Percentiles rank a stretch among this genome's conserved stretches.
Conservation (phyloP, 371 early-diverging fungal species). For the Coemansia sp. region DNA sequence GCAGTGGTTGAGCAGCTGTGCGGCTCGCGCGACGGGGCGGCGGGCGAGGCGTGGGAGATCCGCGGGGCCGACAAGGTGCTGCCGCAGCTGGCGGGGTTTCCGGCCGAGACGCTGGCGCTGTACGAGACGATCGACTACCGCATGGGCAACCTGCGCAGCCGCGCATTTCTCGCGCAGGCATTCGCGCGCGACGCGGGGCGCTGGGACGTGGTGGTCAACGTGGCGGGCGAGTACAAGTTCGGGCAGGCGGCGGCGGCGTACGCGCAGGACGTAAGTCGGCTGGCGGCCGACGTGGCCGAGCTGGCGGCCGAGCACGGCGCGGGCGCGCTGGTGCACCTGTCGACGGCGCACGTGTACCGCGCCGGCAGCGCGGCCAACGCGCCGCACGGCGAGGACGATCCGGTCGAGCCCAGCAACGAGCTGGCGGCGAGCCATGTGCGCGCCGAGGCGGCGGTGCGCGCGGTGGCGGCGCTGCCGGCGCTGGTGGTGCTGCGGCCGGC, state of each 20-base stretch:
- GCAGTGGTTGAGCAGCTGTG: slow-evolving; percentile 37
- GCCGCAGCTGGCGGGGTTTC: slow-evolving; percentile 83
- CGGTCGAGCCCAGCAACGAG: slow-evolving; percentile 23
- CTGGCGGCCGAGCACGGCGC: slow-evolving; percentile 78
- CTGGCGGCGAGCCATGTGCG: slow-evolving; percentile 75
- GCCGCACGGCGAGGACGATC: slow-evolving; percentile 18
- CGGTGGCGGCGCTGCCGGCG: slow-evolving; percentile 63
- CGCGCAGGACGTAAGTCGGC: slow-evolving; percentile 76
- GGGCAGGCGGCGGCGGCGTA: slow-evolving; percentile 84
- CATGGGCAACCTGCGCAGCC: slow-evolving; percentile 73
- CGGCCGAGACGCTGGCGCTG: slow-evolving; percentile 61
- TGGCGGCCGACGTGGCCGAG: slow-evolving; percentile 73
- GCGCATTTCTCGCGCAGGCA: slow-evolving; percentile 70
- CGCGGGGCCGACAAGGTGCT: slow-evolving; percentile 90
- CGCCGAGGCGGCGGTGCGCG: slow-evolving; percentile 76
- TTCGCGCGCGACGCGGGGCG: slow-evolving; percentile 60
- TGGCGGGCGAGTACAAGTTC: slow-evolving; percentile 90
- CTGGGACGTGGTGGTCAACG: slow-evolving; percentile 87
- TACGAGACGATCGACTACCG: slow-evolving; percentile 78
- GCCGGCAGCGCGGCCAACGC: slow-evolving; percentile 3
- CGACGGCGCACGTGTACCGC: slow-evolving; percentile 89
- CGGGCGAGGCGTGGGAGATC: slow-evolving; percentile 49
- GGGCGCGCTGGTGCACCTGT: slow-evolving; percentile 77
- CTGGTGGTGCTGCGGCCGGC: slow-evolving; percentile 85
- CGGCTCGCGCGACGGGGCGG: slow-evolving; percentile 13